Evolutionary conservation across 805 yeast genomes (phyloP).

Genomic region (Suhomyces vadensis): DNA sequence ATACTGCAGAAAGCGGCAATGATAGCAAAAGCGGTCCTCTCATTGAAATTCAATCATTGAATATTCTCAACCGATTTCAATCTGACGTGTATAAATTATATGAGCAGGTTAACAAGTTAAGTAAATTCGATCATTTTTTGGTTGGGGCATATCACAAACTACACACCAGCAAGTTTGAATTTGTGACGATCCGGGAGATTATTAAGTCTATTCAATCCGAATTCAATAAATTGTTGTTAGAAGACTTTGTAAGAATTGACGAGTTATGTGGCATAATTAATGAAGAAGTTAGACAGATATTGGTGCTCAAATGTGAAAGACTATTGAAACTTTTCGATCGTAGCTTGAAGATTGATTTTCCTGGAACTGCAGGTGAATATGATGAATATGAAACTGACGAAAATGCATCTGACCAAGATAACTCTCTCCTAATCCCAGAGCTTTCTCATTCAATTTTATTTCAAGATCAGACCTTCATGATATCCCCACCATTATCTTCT

Average conservation of each 20-base stretch:
- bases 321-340: slow-evolving; percentile 11
- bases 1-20: slow-evolving; percentile 22
- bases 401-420: neutral
- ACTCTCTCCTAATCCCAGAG: neutral
- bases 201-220: slow-evolving; percentile 17
- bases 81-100: slow-evolving; percentile 20
- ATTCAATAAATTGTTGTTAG: slow-evolving; percentile 16
- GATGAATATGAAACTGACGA: neutral
- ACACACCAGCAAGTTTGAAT: slow-evolving; percentile 17
- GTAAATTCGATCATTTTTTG: slow-evolving; percentile 18
- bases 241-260: slow-evolving; percentile 18
- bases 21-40: slow-evolving; percentile 28
- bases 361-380: neutral
- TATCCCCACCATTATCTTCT: slow-evolving; percentile 42
- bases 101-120: slow-evolving; percentile 20
- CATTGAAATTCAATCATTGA: slow-evolving; percentile 28
- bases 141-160: slow-evolving; percentile 15
- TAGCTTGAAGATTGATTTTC: slow-evolving; percentile 1
- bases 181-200: slow-evolving; percentile 10
- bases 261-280: slow-evolving; percentile 24
- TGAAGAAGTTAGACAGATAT: slow-evolving; percentile 20
- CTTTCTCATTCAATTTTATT: slow-evolving; percentile 36
- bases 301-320: slow-evolving; percentile 21
- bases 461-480: slow-evolving; percentile 35
- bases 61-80: slow-evolving; percentile 25